Evolutionary conservation across 352 stramenopile species (phyloP).

Genomic region (Hyaloperonospora arabidopsidis): DNA sequence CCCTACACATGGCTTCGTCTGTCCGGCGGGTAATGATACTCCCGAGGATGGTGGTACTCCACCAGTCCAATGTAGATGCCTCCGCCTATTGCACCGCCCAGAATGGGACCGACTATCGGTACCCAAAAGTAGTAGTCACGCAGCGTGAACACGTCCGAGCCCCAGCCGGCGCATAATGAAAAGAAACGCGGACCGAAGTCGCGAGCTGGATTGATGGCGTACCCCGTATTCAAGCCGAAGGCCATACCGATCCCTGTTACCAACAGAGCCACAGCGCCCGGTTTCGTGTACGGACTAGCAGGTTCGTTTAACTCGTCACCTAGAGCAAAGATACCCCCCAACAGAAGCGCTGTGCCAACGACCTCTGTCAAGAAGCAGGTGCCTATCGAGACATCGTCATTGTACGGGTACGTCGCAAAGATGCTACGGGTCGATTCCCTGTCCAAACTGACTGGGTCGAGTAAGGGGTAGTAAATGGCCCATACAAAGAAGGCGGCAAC

Average conservation of each 20-base stretch:
- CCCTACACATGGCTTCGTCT: no score
- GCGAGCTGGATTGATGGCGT: slow-evolving; percentile 57
- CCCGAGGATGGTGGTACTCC: slow-evolving; percentile 42
- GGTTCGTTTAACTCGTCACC: slow-evolving; percentile 48
- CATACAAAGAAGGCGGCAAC: slow-evolving; percentile 38
- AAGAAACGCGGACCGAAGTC: slow-evolving; percentile 51
- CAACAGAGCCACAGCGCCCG: slow-evolving; percentile 40
- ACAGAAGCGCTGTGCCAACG: slow-evolving; percentile 47
- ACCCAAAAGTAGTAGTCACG: slow-evolving; percentile 56
- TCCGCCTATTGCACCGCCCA: slow-evolving; percentile 37
- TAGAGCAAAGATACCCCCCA: slow-evolving; percentile 58
- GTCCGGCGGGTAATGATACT: slow-evolving; percentile 22
- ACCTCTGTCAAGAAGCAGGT: slow-evolving; percentile 57
- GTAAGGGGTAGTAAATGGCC: slow-evolving; percentile 45
- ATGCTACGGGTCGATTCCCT: slow-evolving; percentile 30
- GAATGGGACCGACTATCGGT: slow-evolving; percentile 39
- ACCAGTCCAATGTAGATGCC: slow-evolving; percentile 36
- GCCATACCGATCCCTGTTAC: slow-evolving; percentile 61
- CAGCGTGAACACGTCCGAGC: slow-evolving; percentile 27
- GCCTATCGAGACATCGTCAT: slow-evolving; percentile 25
- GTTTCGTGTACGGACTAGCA: slow-evolving; percentile 35
- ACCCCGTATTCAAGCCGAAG: slow-evolving; percentile 67
- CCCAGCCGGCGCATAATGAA: slow-evolving; percentile 35
- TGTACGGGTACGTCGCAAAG: slow-evolving; percentile 51
- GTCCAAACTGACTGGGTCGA: slow-evolving; percentile 41